Percentiles rank a stretch among this genome's conserved stretches.
phyloP scores from a whole-genome alignment of 768 basidiomycete species.

The Lactarius quietus region DNA sequence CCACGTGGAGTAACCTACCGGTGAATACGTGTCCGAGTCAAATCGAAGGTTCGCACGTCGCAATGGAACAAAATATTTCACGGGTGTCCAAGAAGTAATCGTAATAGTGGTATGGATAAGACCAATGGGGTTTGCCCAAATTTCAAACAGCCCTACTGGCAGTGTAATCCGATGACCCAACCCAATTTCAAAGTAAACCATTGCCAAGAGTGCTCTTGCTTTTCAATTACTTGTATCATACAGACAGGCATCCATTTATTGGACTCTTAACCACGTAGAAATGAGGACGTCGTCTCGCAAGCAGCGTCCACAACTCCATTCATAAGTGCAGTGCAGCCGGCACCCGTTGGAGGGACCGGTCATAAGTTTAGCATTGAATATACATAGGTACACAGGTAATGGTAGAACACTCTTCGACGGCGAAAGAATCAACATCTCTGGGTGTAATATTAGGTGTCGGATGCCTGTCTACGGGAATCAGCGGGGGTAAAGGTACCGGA shows the following conservation, averaged over 20 bases:
- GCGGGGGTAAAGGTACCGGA: not conserved
- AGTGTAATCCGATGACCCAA: constrained; percentile 49
- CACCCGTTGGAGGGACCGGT: not conserved
- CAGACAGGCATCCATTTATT: not conserved
- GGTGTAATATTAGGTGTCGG: not conserved
- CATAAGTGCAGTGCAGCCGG: too few relatives aligned
- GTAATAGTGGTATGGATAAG: not conserved
- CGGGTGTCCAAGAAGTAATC: too few relatives aligned
- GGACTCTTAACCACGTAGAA: too few relatives aligned
- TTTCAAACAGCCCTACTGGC: not conserved
- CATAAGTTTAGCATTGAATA: too few relatives aligned
- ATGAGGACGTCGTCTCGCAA: not conserved
- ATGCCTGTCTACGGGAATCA: not conserved
- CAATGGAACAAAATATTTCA: constrained; percentile 35
- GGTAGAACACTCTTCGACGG: not conserved
- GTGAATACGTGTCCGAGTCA: too few relatives aligned
- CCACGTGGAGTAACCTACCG: too few relatives aligned
- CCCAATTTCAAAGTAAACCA: too few relatives aligned
- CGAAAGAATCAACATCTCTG: not conserved
- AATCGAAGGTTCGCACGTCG: too few relatives aligned
- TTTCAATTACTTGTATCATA: too few relatives aligned
- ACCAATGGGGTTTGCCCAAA: not conserved
- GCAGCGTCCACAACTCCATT: not conserved
- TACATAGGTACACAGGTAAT: too few relatives aligned
- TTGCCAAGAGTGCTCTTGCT: too few relatives aligned